Base-by-base conservation (phyloP, 2,329 filamentous ascomycete species). In the Trichoderma sp. region DNA sequence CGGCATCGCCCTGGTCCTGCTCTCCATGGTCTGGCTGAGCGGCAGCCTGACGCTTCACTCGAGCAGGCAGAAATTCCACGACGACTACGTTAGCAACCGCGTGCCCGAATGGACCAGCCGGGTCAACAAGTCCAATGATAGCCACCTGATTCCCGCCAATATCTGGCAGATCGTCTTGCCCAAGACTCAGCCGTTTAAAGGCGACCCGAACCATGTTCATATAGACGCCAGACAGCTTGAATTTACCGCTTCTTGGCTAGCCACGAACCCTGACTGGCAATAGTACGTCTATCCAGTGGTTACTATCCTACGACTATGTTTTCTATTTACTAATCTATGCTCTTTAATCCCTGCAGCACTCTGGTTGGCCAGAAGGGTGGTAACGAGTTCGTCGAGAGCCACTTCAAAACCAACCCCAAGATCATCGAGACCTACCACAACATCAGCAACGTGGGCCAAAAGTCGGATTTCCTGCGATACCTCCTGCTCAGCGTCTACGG, bases 381-480 rank as follows among this genome's bases (percentile, higher is more conserved):
- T 36, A 73, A 78, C 28, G 72, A 75, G 23, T 79, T 80, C 39
- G 74, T 80, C 28, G 63, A 70, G 28, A 43, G 36, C 9, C 61
- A 63, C 68, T 73, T 67, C 55, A 34, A 53, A 20, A 30, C 74
- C 65, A 63, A 76, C 23, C 39, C 72, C 2, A 72, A 34, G 11
- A 58, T 80, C 5, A 23, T 73, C 15, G 55, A 74, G 3, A 72
- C 75, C 0, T 81, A 77, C 73, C 43, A 71, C 7, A 65, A 71
- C 11, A 23, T 70, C 11, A 53, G 30, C 13, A 70, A 70, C 57
- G 76, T 76, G 6, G 79, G 77, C 23, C 75, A 79, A 68, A 79
- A 77, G 63, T 80, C 79, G 11, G 76, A 79, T 36, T 62, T 79
- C 12, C 73, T 79, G 1, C 77, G 78, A 4, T 79, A 79, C 66